Conservation (phyloP, 305 asterid species). For the Fraxinus nigra region DNA sequence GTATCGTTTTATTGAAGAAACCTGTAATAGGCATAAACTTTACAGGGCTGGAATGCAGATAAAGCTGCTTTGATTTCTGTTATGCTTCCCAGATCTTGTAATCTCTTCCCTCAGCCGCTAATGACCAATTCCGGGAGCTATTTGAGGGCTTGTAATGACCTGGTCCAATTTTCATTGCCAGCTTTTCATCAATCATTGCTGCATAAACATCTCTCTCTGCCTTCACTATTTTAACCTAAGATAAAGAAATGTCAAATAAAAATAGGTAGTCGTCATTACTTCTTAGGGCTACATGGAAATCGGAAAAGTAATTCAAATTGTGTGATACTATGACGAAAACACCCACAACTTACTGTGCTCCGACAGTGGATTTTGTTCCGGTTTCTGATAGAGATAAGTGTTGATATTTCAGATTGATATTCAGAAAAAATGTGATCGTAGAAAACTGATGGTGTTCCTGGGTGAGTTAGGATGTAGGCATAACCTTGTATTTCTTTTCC, state of each 20-base stretch:
- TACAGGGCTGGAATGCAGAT: neutral
- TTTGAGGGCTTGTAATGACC: conserved; percentile 75
- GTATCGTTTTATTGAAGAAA: neutral
- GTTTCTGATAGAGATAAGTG: conserved; percentile 65
- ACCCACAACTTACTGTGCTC: conserved; percentile 62
- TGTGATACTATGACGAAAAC: neutral
- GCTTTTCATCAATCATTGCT: conserved; percentile 71
- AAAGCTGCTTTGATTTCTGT: neutral
- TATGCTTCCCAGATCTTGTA: conserved; percentile 83
- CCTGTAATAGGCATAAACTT: neutral
- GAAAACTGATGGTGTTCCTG: conserved; percentile 90
- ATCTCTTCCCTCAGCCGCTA: conserved; percentile 65
- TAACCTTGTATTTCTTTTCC: conserved; percentile 98
- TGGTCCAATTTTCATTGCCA: conserved; percentile 92
- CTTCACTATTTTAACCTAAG: conserved; percentile 69
- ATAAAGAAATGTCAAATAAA: neutral
- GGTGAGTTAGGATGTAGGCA: conserved; percentile 86
- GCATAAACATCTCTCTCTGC: conserved; percentile 92
- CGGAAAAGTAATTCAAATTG: neutral
- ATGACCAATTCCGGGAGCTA: conserved; percentile 57
- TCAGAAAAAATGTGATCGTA: conserved; percentile 79
- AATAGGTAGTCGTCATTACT: neutral
- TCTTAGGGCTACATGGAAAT: neutral
- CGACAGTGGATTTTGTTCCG: conserved; percentile 81
- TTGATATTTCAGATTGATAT: conserved; percentile 46